phyloP scores from a whole-genome alignment of 1,139 yeast species.

The Hyphopichia fennica region DNA sequence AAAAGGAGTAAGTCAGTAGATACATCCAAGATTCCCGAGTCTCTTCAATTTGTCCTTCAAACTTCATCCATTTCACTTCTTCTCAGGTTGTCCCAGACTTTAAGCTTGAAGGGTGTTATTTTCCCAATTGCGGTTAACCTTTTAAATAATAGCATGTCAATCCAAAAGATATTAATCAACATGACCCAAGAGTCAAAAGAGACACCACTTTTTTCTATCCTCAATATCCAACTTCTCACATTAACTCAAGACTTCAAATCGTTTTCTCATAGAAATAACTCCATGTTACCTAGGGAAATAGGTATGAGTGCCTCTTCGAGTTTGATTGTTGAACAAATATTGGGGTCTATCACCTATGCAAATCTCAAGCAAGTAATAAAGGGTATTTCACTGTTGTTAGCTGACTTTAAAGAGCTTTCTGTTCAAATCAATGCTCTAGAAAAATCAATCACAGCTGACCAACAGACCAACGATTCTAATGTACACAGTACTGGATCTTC shows the following conservation, averaged over 20 bases:
- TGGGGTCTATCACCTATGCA: conserved; percentile 12
- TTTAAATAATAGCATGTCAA: conserved; percentile 23
- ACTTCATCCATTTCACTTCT: conserved; percentile 27
- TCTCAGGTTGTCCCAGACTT: conserved; percentile 10
- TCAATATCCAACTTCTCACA: conserved; percentile 18
- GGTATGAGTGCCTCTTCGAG: conserved; percentile 17
- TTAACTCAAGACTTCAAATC: conserved; percentile 25
- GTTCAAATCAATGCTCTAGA: conserved; percentile 15
- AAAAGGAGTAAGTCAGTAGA: background rate
- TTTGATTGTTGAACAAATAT: conserved; percentile 19
- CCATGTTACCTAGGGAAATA: conserved; percentile 20
- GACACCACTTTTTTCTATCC: conserved; percentile 18
- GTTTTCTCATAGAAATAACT: conserved; percentile 17
- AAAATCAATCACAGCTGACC: conserved; percentile 12
- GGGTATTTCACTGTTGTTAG: conserved; percentile 11
- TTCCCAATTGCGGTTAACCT: conserved; percentile 42
- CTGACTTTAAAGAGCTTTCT: conserved; percentile 3
- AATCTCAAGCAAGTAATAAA: conserved; percentile 13
- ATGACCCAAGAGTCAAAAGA: conserved; percentile 9
- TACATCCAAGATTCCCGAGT: background rate
- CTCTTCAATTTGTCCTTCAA: conserved; percentile 28
- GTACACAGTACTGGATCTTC: background rate
- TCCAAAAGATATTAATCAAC: conserved; percentile 29
- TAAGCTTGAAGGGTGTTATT: conserved; percentile 18
- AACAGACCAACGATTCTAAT: background rate